Percentiles rank a stretch among this genome's conserved stretches.
These are phyloP conservation scores for Cladosporium phlei DNA, from an alignment of 2,329 filamentous ascomycete genomes.

Conservation along the genomic window DNA sequence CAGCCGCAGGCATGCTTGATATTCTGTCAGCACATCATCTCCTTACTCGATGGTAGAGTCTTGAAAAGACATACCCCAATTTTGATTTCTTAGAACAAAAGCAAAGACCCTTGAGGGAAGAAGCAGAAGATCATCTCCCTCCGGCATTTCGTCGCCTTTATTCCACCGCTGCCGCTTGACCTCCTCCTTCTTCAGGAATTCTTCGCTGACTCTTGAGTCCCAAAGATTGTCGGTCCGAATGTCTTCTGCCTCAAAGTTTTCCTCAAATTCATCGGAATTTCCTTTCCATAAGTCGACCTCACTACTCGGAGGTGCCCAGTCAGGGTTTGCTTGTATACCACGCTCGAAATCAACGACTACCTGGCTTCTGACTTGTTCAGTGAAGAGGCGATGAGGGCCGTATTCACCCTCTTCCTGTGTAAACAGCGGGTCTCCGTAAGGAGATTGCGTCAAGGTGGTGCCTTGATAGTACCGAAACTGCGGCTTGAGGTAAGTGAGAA, in stretches of 20 bases:
- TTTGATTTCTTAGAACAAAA: neutral
- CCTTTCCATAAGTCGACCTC: neutral
- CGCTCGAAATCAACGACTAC: conserved; percentile 6
- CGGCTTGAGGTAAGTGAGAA: neutral
- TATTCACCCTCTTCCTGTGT: neutral
- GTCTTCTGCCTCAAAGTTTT: neutral
- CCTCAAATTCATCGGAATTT: neutral
- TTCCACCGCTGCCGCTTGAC: conserved; percentile 1
- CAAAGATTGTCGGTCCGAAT: neutral
- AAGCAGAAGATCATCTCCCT: conserved; percentile 1
- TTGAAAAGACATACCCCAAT: conserved; percentile 2
- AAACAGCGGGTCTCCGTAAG: neutral
- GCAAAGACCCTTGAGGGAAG: neutral
- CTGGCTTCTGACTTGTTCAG: neutral
- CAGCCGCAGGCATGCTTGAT: neutral
- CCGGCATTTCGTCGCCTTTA: neutral
- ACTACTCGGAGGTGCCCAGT: neutral
- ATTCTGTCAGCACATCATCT: neutral
- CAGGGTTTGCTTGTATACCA: conserved; percentile 5
- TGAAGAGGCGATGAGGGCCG: neutral
- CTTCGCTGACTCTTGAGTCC: neutral
- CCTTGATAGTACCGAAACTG: conserved; percentile 6
- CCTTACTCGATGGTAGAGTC: neutral
- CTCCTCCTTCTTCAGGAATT: neutral
- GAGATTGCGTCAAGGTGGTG: neutral